Conservation (phyloP, 495 filamentous ascomycete genomes). For the Penicillium flavigenum region DNA sequence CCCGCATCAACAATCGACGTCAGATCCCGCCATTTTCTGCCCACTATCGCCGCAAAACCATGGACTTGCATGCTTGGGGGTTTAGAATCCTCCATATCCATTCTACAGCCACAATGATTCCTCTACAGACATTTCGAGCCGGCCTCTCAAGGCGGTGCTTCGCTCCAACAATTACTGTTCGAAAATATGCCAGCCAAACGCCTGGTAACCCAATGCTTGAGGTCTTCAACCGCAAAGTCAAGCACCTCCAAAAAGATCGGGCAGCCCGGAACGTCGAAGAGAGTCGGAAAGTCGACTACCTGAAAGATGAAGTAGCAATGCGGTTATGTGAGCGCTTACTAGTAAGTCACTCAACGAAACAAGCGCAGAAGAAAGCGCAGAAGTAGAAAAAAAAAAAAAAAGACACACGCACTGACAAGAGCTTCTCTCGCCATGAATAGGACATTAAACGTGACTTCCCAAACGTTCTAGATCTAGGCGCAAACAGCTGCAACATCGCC, state of each 20-base stretch:
- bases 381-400: not conserved
- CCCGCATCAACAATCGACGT: conserved; percentile 37
- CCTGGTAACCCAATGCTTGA: conserved; percentile 74
- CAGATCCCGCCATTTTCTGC: conserved; percentile 23
- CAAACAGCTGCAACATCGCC: conserved; percentile 94
- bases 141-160: conserved; percentile 21
- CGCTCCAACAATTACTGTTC: conserved; percentile 21
- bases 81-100: conserved; percentile 7
- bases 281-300: conserved; percentile 81
- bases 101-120: conserved; percentile 25
- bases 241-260: conserved; percentile 88
- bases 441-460: conserved; percentile 89
- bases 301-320: conserved; percentile 85
- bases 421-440: conserved; percentile 39
- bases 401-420: conserved; percentile 11
- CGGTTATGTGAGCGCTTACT: conserved; percentile 85
- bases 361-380: not conserved
- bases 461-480: conserved; percentile 86
- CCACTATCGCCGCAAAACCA: conserved; percentile 4
- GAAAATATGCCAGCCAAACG: conserved; percentile 73
- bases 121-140: conserved; percentile 31
- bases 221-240: conserved; percentile 85
- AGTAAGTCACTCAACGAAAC: conserved; percentile 44
- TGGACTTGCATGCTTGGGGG: conserved; percentile 13
- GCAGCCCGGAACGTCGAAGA: conserved; percentile 67